These are phyloP conservation scores for Morella rubra DNA, from an alignment of 306 rosid species.

Conservation along the genomic window DNA sequence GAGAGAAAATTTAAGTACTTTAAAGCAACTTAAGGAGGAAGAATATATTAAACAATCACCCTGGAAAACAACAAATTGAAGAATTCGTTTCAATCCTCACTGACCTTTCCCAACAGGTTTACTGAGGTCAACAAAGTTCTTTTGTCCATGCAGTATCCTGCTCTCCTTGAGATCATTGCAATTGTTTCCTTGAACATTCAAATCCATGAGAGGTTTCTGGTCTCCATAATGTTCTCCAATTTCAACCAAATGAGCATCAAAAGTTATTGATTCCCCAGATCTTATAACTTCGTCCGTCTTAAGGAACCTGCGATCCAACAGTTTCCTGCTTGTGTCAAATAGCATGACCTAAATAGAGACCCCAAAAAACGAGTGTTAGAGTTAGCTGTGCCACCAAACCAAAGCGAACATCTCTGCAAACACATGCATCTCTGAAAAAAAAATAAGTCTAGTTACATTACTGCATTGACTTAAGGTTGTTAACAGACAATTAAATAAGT, in stretches of 20 bases:
- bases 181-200: conserved; percentile 33
- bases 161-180: conserved; percentile 27
- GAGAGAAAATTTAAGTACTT: background rate
- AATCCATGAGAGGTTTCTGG: conserved; percentile 32
- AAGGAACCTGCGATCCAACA: conserved; percentile 61
- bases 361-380: conserved; percentile 19
- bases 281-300: conserved; percentile 61
- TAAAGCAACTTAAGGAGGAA: background rate
- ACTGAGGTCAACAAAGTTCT: conserved; percentile 30
- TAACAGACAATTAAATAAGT: background rate
- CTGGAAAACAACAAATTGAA: background rate
- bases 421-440: background rate
- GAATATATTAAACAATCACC: background rate
- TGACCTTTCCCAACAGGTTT: conserved; percentile 44
- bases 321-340: conserved; percentile 59
- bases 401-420: conserved; percentile 19
- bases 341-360: conserved; percentile 55
- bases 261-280: conserved; percentile 58
- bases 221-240: conserved; percentile 57
- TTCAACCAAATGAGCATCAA: conserved; percentile 69
- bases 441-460: conserved; percentile 11
- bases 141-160: conserved; percentile 34
- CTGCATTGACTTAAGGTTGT: background rate
- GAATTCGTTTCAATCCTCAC: background rate
- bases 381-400: conserved; percentile 16